Base-by-base conservation (phyloP, 345 rosid species). In the Euphorbia tirucalli region DNA sequence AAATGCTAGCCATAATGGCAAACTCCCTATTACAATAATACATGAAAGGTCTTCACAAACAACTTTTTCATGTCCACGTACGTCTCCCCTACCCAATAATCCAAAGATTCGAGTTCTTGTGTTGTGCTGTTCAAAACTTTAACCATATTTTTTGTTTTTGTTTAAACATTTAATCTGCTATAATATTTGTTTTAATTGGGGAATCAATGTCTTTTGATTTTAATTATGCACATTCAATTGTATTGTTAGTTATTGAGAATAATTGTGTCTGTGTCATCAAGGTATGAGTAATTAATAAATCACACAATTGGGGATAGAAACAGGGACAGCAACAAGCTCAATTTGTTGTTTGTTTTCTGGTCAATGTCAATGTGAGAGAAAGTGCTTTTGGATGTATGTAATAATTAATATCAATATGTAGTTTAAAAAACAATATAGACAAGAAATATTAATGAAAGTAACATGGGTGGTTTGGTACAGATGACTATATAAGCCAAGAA, bases 401-500 rank as follows among this genome's bases (percentile, higher is more conserved):
- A 50, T 46, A 7, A 24, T 31, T 46, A 35, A 3, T 35, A 35
- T 35, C 7, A 35, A 3, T 35, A 7, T 16, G 11, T 56, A 56
- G 22, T 1, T 25, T n/a, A n/a, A n/a, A n/a, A 7, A 11, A 2
- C n/a, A 22, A 56, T 15, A 52, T 22, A 60, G 21, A 28, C 21
- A 27, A 28, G 4, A 58, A 27, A 58, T 5, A 3, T 25, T 28
- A 30, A 15, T 59, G n/a, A 30, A 18, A 15, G n/a, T 31, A 35
- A 19, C 21, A 13, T 35, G 48, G 10, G 43, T 2, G 19, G 14
- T 21, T 15, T 19, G 35, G 13, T 76, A 87, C 87, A 90, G 96
- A 90, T 80, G 94, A 83, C 28, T 95, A 95, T 81, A 77, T 95
- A 59, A 92, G 97, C 74, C 90, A 87, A 74, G 96, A 92, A 61